phyloP scores from a whole-genome alignment of 2,329 filamentous ascomycete species.

The Diaporthe destruens region DNA sequence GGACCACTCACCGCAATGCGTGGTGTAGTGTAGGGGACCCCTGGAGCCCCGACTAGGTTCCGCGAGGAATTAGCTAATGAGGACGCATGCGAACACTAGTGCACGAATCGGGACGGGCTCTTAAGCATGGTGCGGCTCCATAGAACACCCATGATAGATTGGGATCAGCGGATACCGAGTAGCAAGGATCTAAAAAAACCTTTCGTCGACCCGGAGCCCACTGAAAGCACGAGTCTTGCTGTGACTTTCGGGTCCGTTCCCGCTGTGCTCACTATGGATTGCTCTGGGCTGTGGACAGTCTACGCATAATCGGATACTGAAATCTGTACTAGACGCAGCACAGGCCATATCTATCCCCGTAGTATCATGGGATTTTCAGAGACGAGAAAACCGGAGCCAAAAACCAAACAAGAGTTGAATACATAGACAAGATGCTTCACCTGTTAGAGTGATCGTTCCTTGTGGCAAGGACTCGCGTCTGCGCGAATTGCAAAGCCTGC shows the following conservation, averaged over 20 bases:
- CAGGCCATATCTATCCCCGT: not conserved
- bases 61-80: conserved; percentile 19
- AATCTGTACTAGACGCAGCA: not conserved
- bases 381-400: not conserved
- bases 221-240: not conserved
- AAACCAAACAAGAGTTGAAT: not conserved
- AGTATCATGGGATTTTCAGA: not conserved
- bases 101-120: conserved; percentile 25
- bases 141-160: not conserved
- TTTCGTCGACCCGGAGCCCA: conserved; percentile 10
- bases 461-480: not conserved
- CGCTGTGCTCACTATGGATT: not conserved
- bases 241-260: not conserved
- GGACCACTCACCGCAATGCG: conserved; percentile 13
- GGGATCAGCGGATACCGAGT: conserved; percentile 17
- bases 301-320: conserved; percentile 3
- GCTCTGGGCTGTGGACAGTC: not conserved
- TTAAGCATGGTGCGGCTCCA: conserved; percentile 26
- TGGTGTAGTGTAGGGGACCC: conserved; percentile 15
- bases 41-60: not conserved
- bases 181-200: conserved; percentile 19
- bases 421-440: not conserved
- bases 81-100: not conserved
- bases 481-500: not conserved
- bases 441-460: too few species aligned